Base-by-base conservation (phyloP, 2,329 filamentous ascomycete species). In the Nemania serpens region DNA sequence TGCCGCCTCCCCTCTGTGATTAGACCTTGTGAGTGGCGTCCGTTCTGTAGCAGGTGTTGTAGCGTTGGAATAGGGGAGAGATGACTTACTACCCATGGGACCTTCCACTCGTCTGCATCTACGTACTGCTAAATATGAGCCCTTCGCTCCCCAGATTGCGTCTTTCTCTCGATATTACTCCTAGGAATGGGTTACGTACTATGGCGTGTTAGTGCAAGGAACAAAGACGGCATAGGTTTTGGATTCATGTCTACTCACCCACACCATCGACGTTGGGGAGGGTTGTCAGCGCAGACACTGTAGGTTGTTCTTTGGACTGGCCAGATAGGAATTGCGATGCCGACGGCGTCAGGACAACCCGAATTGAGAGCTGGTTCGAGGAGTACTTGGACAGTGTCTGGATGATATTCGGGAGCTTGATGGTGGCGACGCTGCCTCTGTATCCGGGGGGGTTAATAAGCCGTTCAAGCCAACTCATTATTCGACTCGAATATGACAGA, bases 51-150 rank as follows among this genome's bases (percentile, higher is more conserved):
- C 25, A 4, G 4, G 25, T 29, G 25, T 7, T 7, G 25, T 29
- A 29, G 4, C 25, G 7, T 29, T 7, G 25, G 25, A 29, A 29
- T 29, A 29, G 20, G 10, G 4, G 11, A 22, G 33, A 41, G 0
- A 18, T 49, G 5, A 62, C 60, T 53, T 63, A 65, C 62, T 20
- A 82, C 84, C 94, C 94, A 98, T 0, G 91, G 86, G 45, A 81
- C 79, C 12, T 81, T 76, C 93, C 93, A 97, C 75, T 98, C 95
- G 66, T 93, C 91, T n/a, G 86, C 84, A 72, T 98, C 92, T 9
- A 83, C 80, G 75, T 97, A 93, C 49, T 66, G 42, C 22, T 20
- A 36, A 20, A 25, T 25, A 15, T 65, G 2, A 65, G 63, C 25
- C 58, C 58, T n/a, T 54, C 4, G 4, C 29, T 45, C 13, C 11